Evolutionary conservation across 2,329 filamentous ascomycete species (phyloP).

Genomic region (Incumbomyces delicatus): DNA sequence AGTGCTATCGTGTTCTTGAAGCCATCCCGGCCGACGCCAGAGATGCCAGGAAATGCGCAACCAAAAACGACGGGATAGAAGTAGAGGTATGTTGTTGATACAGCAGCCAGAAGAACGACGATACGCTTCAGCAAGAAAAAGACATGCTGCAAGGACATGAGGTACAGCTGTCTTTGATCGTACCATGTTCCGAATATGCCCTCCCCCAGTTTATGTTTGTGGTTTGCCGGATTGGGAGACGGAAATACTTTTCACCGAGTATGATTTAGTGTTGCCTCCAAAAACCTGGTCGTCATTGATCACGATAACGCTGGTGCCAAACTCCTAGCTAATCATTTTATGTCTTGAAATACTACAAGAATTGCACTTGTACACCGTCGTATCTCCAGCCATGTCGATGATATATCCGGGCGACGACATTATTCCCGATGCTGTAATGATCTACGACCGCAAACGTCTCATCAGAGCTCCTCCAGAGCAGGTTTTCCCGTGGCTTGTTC

Average conservation of each 20-base stretch:
- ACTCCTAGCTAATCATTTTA: too few species aligned
- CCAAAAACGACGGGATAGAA: slow-evolving; percentile 71
- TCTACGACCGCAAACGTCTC: not conserved
- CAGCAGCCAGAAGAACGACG: slow-evolving; percentile 56
- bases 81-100: slow-evolving; percentile 70
- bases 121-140: slow-evolving; percentile 35
- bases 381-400: too few species aligned
- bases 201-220: not conserved
- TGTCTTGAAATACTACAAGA: too few species aligned
- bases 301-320: too few species aligned
- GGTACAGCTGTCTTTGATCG: not conserved
- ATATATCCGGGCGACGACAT: too few species aligned
- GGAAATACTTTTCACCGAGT: too few species aligned
- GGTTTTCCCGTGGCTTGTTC: not conserved
- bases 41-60: slow-evolving; percentile 65
- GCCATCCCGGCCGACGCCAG: slow-evolving; percentile 20
- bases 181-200: not conserved
- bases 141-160: slow-evolving; percentile 42
- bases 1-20: slow-evolving; percentile 29
- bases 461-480: not conserved
- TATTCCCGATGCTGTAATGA: too few species aligned
- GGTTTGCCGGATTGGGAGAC: too few species aligned
- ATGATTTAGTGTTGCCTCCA: too few species aligned
- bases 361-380: too few species aligned
- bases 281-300: too few species aligned